phyloP scores from a whole-genome alignment of 1,284 basidiomycete genomes.

The Fomitopsis schrenkii region DNA sequence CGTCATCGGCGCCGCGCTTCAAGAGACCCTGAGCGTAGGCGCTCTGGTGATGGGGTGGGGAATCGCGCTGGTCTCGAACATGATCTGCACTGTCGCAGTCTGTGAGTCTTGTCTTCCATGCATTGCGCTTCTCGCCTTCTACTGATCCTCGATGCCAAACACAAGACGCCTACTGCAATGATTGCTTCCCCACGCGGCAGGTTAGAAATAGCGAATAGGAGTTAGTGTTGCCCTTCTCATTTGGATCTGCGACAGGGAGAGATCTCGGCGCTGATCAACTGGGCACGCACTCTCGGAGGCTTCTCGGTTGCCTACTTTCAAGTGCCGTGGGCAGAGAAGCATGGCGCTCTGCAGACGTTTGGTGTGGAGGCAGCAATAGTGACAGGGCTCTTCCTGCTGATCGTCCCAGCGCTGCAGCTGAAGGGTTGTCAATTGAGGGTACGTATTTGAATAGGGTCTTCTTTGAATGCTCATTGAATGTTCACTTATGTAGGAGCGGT shows the following conservation, averaged over 20 bases:
- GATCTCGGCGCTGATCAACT: slow-evolving; percentile 47
- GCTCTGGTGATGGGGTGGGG: slow-evolving; percentile 57
- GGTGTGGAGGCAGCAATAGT: slow-evolving; percentile 54
- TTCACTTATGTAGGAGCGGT: background rate
- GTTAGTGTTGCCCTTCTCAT: background rate
- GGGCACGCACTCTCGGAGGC: slow-evolving; percentile 45
- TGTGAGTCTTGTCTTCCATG: slow-evolving; percentile 29
- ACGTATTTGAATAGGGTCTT: slow-evolving; percentile 10
- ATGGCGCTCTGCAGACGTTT: slow-evolving; percentile 45
- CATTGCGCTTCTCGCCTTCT: slow-evolving; percentile 1
- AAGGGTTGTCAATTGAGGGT: slow-evolving; percentile 42
- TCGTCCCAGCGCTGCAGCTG: slow-evolving; percentile 44
- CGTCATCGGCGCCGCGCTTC: slow-evolving; percentile 49
- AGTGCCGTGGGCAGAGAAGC: slow-evolving; percentile 41
- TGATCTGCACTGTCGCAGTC: slow-evolving; percentile 56
- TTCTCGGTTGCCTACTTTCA: slow-evolving; percentile 54
- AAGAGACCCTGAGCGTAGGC: slow-evolving; percentile 45
- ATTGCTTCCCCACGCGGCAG: slow-evolving; percentile 39
- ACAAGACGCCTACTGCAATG: slow-evolving; percentile 38
- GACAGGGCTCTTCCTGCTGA: slow-evolving; percentile 42
- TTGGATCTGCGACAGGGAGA: slow-evolving; percentile 32
- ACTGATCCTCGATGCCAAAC: background rate
- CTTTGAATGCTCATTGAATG: background rate
- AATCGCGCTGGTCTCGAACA: slow-evolving; percentile 44
- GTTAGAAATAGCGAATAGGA: slow-evolving; percentile 15